A percentile compares a stretch with the other conserved stretches of the same genome.
phyloP scores from a whole-genome alignment of 345 rosid species.

The Acer negundo region DNA sequence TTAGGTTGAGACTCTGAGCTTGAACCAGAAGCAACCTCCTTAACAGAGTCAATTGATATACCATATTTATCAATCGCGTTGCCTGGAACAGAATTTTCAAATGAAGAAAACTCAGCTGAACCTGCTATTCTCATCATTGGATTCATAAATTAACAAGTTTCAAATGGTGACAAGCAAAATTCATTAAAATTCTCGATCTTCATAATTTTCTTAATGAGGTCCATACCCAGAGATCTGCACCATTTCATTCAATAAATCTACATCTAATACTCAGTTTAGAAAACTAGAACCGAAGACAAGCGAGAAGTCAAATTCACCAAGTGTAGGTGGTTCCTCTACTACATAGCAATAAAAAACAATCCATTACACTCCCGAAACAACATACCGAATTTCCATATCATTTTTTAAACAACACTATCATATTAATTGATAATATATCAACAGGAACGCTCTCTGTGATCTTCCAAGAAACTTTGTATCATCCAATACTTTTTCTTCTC shows the following conservation, averaged over 20 bases:
- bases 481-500: not conserved
- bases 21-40: conserved; percentile 27
- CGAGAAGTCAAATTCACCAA: not conserved
- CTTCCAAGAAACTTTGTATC: not conserved
- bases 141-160: conserved; percentile 1
- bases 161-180: not conserved
- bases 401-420: too few relatives aligned
- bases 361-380: too few relatives aligned
- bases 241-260: not conserved
- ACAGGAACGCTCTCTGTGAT: too few relatives aligned
- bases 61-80: conserved; percentile 28
- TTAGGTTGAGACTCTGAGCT: conserved; percentile 29
- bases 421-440: too few relatives aligned
- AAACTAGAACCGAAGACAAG: not conserved
- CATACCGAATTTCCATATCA: too few relatives aligned
- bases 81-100: conserved; percentile 28
- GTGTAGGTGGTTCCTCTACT: not conserved
- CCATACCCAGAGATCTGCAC: not conserved
- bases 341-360: not conserved
- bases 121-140: not conserved
- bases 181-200: not conserved
- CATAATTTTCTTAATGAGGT: not conserved
- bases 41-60: conserved; percentile 27
- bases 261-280: not conserved
- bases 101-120: not conserved